A percentile compares a stretch with the other conserved stretches of the same genome.
Conservation (phyloP, 139 green algal genomes). For the Asterochloris sp. region DNA sequence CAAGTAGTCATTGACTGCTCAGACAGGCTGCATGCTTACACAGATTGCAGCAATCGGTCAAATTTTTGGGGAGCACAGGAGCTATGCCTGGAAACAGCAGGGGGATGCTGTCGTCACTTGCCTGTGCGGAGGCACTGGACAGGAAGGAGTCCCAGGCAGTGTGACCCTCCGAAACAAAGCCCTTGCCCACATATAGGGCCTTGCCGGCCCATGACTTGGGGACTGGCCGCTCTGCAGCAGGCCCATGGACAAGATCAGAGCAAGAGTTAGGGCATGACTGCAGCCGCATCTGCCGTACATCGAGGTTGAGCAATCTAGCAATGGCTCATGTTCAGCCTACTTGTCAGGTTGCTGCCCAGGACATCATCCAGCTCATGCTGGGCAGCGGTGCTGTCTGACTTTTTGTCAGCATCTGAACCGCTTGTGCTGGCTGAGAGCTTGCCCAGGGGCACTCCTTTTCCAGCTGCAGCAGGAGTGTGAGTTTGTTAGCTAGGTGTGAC, state of each 20-base stretch:
- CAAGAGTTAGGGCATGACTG: too few relatives aligned
- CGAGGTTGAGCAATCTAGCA: too few relatives aligned
- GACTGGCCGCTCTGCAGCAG: too few relatives aligned
- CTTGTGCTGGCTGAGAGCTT: too few relatives aligned
- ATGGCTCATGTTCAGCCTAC: neutral
- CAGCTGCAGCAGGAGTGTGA: too few relatives aligned
- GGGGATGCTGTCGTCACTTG: neutral
- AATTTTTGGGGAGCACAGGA: neutral
- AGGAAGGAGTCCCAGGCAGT: constrained; percentile 17
- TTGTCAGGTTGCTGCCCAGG: neutral
- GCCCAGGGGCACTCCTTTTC: too few relatives aligned
- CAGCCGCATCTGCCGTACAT: too few relatives aligned
- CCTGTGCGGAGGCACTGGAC: neutral
- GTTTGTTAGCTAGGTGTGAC: too few relatives aligned
- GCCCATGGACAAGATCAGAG: too few relatives aligned
- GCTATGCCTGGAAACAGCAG: neutral
- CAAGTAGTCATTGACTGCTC: too few relatives aligned
- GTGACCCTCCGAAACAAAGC: constrained; percentile 9
- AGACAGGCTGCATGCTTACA: neutral
- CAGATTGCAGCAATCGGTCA: neutral
- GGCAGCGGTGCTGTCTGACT: neutral
- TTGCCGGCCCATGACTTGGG: too few relatives aligned
- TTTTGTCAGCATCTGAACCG: too few relatives aligned
- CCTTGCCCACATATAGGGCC: neutral
- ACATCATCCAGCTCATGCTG: neutral